phyloP scores from a whole-genome alignment of 2,329 filamentous ascomycete species.

The Colletotrichum coccodes region DNA sequence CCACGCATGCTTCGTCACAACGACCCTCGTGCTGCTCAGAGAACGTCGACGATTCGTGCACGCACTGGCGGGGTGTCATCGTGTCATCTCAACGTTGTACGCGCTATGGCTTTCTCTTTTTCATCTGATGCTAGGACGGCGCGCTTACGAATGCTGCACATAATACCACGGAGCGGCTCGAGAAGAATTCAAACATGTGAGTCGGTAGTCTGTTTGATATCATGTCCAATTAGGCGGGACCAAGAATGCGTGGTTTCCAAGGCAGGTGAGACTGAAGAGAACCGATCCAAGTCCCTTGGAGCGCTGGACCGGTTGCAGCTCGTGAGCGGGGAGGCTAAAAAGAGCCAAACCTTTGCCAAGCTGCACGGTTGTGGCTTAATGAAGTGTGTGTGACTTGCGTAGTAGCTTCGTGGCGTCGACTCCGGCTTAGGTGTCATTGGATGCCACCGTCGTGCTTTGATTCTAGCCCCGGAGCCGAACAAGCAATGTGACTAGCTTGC shows the following conservation, averaged over 20 bases:
- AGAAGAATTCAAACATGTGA: neutral
- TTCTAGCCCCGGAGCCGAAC: neutral
- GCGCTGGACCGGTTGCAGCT: neutral
- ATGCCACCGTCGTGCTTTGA: neutral
- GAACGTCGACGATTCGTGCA: neutral
- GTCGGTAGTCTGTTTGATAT: neutral
- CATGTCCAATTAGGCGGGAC: neutral
- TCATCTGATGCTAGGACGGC: neutral
- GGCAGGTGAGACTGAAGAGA: neutral
- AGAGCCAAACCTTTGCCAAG: neutral
- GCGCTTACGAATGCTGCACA: neutral
- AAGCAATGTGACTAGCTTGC: neutral
- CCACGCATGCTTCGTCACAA: neutral
- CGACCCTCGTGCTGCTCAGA: constrained; percentile 2
- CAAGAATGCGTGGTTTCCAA: neutral
- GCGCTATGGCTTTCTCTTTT: neutral
- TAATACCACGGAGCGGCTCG: neutral
- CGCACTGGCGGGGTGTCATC: neutral
- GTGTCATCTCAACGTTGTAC: neutral
- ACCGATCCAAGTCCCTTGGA: neutral
- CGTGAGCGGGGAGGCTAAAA: neutral
- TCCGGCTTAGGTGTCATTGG: neutral
- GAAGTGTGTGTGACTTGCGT: neutral
- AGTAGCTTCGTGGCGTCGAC: neutral
- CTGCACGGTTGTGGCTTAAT: neutral